Evolutionary conservation across 345 rosid genomes (phyloP).

Genomic region (Barbarea vulgaris): DNA sequence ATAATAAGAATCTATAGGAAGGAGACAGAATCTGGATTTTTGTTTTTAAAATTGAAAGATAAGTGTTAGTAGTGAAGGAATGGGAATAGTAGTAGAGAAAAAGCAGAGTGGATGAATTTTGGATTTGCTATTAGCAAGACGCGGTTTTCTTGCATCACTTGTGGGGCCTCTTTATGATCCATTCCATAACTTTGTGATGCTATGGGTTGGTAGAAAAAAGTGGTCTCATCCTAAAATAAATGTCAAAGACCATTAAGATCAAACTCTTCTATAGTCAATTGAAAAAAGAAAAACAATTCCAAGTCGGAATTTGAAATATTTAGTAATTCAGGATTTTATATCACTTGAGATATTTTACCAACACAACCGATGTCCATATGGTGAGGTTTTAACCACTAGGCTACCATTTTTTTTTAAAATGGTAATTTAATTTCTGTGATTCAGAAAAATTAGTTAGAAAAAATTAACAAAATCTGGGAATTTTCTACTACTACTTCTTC

Average conservation of each 20-base stretch:
- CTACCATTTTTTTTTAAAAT: too few species aligned
- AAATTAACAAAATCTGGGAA: too few species aligned
- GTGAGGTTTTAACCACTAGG: too few species aligned
- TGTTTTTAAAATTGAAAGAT: neutral
- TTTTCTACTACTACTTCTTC: neutral
- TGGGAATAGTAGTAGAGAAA: conserved; percentile 10
- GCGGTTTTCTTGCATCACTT: conserved; percentile 43
- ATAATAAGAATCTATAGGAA: conserved; percentile 29
- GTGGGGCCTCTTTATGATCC: conserved; percentile 24
- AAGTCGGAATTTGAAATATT: too few species aligned
- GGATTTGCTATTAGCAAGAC: conserved; percentile 33
- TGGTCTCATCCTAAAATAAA: conserved; percentile 24
- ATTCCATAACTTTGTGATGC: conserved; percentile 34
- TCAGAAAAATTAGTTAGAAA: too few species aligned
- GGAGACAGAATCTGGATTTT: conserved; percentile 31
- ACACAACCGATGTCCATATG: too few species aligned
- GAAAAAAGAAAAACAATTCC: neutral
- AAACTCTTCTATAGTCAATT: neutral
- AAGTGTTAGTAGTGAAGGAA: conserved; percentile 29
- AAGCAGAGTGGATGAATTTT: conserved; percentile 25
- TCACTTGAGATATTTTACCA: neutral
- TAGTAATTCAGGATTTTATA: too few species aligned
- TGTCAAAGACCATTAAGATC: conserved; percentile 32
- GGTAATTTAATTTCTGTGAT: too few species aligned
- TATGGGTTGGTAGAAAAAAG: conserved; percentile 33